These are phyloP conservation scores for Ophiostoma australiae DNA, from an alignment of 2,329 filamentous ascomycete species.

Conservation along the genomic window DNA sequence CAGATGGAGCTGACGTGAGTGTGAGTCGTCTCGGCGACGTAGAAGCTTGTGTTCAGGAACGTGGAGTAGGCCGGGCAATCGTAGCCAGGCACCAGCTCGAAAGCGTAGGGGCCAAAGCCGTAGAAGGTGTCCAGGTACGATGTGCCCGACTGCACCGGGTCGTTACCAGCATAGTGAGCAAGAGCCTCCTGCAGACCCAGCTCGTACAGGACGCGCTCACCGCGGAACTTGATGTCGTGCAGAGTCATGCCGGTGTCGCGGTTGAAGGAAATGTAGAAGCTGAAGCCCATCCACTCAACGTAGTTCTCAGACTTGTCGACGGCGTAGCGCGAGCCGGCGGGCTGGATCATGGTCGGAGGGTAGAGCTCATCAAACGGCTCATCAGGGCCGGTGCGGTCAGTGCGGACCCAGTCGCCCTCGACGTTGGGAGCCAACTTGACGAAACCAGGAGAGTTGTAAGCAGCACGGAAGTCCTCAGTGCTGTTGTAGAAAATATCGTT, in stretches of 20 bases:
- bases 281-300: slow-evolving; percentile 49
- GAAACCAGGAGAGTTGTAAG: slow-evolving; percentile 42
- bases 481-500: slow-evolving; percentile 49
- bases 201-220: slow-evolving; percentile 52
- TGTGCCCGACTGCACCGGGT: slow-evolving; percentile 44
- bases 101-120: slow-evolving; percentile 44
- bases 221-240: slow-evolving; percentile 50
- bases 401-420: slow-evolving; percentile 45
- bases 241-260: slow-evolving; percentile 46
- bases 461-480: slow-evolving; percentile 44
- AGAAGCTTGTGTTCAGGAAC: slow-evolving; percentile 46
- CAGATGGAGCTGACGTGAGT: slow-evolving; percentile 50
- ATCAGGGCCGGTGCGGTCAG: slow-evolving; percentile 38
- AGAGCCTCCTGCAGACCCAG: slow-evolving; percentile 52
- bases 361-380: slow-evolving; percentile 36
- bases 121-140: slow-evolving; percentile 46
- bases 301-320: slow-evolving; percentile 43
- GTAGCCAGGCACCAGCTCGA: slow-evolving; percentile 44
- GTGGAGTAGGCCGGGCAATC: slow-evolving; percentile 50
- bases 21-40: slow-evolving; percentile 40
- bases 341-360: slow-evolving; percentile 39
- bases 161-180: slow-evolving; percentile 48
- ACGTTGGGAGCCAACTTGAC: slow-evolving; percentile 45
- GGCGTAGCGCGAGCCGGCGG: slow-evolving; percentile 39
- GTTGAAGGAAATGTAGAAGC: slow-evolving; percentile 48